Base-by-base conservation (phyloP, 345 rosid genomes). In the Erodium maritimum region DNA sequence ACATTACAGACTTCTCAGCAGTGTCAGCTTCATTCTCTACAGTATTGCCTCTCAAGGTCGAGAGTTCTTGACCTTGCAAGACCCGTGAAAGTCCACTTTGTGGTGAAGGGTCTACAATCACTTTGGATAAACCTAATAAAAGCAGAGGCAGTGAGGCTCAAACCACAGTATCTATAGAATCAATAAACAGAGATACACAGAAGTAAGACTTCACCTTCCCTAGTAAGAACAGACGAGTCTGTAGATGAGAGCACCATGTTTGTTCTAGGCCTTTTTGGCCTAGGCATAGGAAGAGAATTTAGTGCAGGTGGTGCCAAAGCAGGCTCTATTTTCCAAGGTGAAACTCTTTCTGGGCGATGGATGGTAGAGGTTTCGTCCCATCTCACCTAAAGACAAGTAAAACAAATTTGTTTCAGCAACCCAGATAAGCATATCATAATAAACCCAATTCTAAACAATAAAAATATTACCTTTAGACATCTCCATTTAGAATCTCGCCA, bases 241-340 rank as follows among this genome's bases (percentile, higher is more conserved):
- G 79, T 21, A 53, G 95, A 78, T 17, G 82, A 71, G 21, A 78
- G 75, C 55, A 72, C 66, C 34, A 80, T 58, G 63, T 57, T 84
- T 57, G 88, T 29, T 54, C 95, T 70, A 10, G 82, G 76, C 74
- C 91, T 78, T 65, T 86, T 89, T 14, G 80, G 71, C 70, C 86
- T 73, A 17, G 86, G 67, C 68, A 76, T 61, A 14, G 88, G 83
- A 66, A 80, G 79, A 21, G 85, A 81, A 69, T 72, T 81, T 52
- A 84, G 66, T 14, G 91, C 83, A 64, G 86, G 37, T 29, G 37
- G 37, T 6, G 37, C 37, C 37, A 29, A 45, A 51, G 90, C 85
- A 70, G 95, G 91, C 65, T 89, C 95, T 66, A 89, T 70, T 67
- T 84, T 83, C 96, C 95, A 86, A 4, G 91, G 91, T 34, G 96